phyloP scores from a whole-genome alignment of 192 early-diverging fungal species.

The Powellomyces hirtus region DNA sequence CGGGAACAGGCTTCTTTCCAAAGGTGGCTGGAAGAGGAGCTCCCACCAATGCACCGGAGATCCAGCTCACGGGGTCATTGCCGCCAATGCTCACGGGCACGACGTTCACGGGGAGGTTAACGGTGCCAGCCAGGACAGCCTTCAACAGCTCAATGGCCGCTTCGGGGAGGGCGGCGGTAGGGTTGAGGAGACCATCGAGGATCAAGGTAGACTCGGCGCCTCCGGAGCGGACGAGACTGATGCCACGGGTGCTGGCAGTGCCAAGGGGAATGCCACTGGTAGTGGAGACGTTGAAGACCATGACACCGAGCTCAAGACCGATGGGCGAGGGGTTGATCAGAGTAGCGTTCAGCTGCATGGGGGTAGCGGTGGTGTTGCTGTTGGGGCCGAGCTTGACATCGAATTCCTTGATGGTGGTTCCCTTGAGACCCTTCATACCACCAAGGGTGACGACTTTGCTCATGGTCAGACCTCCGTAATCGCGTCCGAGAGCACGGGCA shows the following conservation, averaged over 20 bases:
- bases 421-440: constrained; percentile 28
- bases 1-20: constrained; percentile 8
- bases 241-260: background rate
- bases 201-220: background rate
- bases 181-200: background rate
- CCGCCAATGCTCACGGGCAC: background rate
- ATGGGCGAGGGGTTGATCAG: constrained; percentile 23
- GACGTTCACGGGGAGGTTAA: background rate
- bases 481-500: constrained; percentile 32
- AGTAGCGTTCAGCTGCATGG: constrained; percentile 16
- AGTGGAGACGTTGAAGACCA: constrained; percentile 9
- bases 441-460: constrained; percentile 30
- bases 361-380: background rate
- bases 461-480: constrained; percentile 33
- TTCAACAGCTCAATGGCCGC: background rate
- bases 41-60: constrained; percentile 1
- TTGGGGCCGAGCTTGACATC: background rate
- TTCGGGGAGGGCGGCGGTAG: background rate
- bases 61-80: constrained; percentile 8
- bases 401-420: constrained; percentile 22
- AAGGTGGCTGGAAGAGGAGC: background rate
- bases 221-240: background rate
- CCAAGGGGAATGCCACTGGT: background rate
- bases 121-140: background rate
- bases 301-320: constrained; percentile 6